Percentiles rank a stretch among this genome's conserved stretches.
These are phyloP conservation scores for Euphorbia celastroides DNA, from an alignment of 441 rosid genomes.

Conservation along the genomic window DNA sequence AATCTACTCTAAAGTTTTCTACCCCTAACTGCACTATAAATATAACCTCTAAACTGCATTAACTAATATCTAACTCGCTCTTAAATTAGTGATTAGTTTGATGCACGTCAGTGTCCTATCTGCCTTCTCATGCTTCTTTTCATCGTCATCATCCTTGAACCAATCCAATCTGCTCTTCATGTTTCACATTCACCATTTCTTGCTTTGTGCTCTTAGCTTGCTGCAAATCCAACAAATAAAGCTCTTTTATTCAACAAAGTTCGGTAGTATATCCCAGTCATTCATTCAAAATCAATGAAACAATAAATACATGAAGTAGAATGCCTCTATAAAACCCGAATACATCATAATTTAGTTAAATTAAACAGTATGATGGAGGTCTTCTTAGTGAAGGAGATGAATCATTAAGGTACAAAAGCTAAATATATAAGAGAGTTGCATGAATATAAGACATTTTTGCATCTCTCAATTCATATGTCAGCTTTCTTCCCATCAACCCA, in stretches of 20 bases:
- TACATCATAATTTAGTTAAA: background rate
- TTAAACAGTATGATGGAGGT: background rate
- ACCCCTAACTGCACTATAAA: background rate
- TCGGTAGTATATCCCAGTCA: too few relatives aligned
- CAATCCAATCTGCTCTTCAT: background rate
- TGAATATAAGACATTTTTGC: background rate
- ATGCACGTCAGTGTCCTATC: background rate
- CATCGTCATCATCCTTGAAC: background rate
- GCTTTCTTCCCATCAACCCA: background rate
- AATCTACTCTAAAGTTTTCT: too few relatives aligned
- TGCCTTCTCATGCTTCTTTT: background rate
- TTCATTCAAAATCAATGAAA: too few relatives aligned
- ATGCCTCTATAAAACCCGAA: too few relatives aligned
- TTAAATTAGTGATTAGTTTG: slow-evolving; percentile 9
- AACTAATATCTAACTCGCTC: background rate
- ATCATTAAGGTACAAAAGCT: background rate
- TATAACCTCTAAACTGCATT: background rate
- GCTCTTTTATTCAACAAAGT: background rate
- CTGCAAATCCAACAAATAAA: slow-evolving; percentile 12
- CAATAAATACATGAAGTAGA: too few relatives aligned
- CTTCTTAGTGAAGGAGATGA: background rate
- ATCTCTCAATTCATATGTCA: background rate
- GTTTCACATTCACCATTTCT: background rate
- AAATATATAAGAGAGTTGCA: background rate
- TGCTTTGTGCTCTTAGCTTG: background rate